Evolutionary conservation across 371 early-diverging fungal species (phyloP), one percentile per base, ranked within the genome.

Genomic region (Thermomucor indicae-seudaticae): DNA sequence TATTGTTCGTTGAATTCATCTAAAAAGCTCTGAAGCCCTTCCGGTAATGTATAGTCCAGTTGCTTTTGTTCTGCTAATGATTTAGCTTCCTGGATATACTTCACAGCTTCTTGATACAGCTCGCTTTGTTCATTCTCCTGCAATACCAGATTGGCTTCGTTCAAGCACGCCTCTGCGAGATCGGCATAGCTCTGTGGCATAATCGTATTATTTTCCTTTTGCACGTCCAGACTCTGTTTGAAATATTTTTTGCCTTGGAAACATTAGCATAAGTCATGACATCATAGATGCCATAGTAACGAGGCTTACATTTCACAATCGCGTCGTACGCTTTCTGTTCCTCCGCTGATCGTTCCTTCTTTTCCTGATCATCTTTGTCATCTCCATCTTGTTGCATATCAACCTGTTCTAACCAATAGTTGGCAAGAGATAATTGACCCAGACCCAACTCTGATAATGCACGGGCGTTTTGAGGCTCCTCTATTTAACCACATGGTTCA

Each of bases 11-110:
- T 58, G 51, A 60, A 70, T 42, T 76, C 73, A 17, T 64, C 67
- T 47, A 72, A 59, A 42, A 72, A 76, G 25, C 40, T 55, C 22
- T 62, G 65, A 32, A 76, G 49, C 7, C 63, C 77, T 42, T 72
- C 77, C 4, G 77, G 77, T 19, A 76, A 50, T 11, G 37, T 55
- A 32, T 61, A 66, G 14, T 67, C 62, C 27, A 59, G 39, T 8
- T 57, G 44, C 30, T 57, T 58, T 20, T 60, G 56, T 7, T 52
- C 57, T 34, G 62, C 65, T 7, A 65, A 34, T 3, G 43, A 19
- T n/a, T 70, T 50, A 2, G 71, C 65, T 38, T 69, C 57, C 37
- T 65, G 52, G 23, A 70, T 63, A 14, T 51, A 45, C 14, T 58
- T 43, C 3, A 64, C 60, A 10, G 62, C 72, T 44, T 57, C 40